Base-by-base conservation (phyloP, 2,329 filamentous ascomycete species). In the Aureobasidium uvarum region DNA sequence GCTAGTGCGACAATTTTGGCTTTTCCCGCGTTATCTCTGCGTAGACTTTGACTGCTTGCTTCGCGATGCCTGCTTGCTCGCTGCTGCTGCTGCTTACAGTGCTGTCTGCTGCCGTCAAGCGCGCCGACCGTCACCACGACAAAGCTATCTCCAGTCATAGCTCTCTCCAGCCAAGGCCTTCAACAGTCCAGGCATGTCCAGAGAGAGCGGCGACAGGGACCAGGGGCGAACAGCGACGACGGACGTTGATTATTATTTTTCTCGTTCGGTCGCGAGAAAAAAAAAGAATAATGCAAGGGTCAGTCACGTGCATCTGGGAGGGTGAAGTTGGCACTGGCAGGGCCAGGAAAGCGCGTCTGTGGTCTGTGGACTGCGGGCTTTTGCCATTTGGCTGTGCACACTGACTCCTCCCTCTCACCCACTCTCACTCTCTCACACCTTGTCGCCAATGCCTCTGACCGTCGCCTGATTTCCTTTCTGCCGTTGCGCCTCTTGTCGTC, bases 11-110 rank as follows among this genome's bases (percentile, higher is more conserved):
- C 58, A 62, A 20, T 51, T 51, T 51, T 51, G 33, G 36, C 58
- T 50, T 62, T 46, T 51, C 33, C n/a, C 45, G 58, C 45, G 58
- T 62, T 62, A 62, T 62, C 58, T 62, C 58, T 62, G 58, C 58
- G 56, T 62, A 62, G 58, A 51, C 58, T 62, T 62, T 62, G 43
- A 28, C 43, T 46, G 43, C 55, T 31, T 59, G 56, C 45, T 62
- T 41, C 23, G 45, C 43, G 28, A 20, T 62, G 56, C 56, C 31
- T 62, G 58, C 58, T 50, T 51, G 41, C 28, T 31, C 25, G 38
- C 52, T 43, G 38, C 28, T 48, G 25, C 41, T 60, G 56, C 56
- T 62, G 45, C 33, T 60, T 28, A 48, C 18, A 48, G 56, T 23
- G 56, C 56, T 28, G 56, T 58, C 54, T 58, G 54, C 54, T 45